These are phyloP conservation scores for Zymoseptoria passerinii DNA, from an alignment of 2,329 filamentous ascomycete genomes.

Conservation along the genomic window DNA sequence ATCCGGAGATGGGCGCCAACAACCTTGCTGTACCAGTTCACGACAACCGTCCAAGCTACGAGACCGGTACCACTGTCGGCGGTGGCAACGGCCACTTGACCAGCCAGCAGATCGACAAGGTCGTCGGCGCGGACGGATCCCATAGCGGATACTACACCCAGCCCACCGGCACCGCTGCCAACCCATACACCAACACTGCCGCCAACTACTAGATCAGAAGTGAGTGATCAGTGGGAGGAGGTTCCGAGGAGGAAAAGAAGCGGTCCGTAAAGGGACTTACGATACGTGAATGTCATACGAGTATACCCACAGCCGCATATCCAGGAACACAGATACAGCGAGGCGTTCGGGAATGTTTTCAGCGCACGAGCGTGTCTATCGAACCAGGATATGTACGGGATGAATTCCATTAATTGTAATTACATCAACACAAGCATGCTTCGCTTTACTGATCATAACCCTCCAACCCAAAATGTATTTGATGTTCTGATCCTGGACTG, in stretches of 20 bases:
- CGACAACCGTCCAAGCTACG: constrained; percentile 40
- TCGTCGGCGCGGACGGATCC: constrained; percentile 19
- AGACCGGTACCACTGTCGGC: constrained; percentile 43
- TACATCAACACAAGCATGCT: background rate
- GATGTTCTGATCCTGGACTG: background rate
- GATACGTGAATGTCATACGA: background rate
- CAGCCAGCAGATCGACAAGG: constrained; percentile 22
- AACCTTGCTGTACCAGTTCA: constrained; percentile 23
- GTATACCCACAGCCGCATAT: background rate
- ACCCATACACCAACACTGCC: constrained; percentile 29
- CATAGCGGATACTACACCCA: constrained; percentile 40
- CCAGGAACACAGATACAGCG: background rate
- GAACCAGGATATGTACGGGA: background rate
- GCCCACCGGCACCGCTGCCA: constrained; percentile 33
- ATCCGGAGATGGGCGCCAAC: constrained; percentile 39
- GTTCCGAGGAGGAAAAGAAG: background rate
- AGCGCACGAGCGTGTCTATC: background rate
- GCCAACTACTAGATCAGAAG: constrained; percentile 24
- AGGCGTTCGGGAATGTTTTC: background rate
- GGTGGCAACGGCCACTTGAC: constrained; percentile 19
- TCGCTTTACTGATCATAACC: background rate
- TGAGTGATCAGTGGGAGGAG: background rate
- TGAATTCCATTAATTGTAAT: background rate
- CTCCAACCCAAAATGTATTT: background rate
- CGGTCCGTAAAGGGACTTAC: background rate